Evolutionary conservation across 2,329 filamentous ascomycete species (phyloP).

Genomic region (Trichophyton simii): DNA sequence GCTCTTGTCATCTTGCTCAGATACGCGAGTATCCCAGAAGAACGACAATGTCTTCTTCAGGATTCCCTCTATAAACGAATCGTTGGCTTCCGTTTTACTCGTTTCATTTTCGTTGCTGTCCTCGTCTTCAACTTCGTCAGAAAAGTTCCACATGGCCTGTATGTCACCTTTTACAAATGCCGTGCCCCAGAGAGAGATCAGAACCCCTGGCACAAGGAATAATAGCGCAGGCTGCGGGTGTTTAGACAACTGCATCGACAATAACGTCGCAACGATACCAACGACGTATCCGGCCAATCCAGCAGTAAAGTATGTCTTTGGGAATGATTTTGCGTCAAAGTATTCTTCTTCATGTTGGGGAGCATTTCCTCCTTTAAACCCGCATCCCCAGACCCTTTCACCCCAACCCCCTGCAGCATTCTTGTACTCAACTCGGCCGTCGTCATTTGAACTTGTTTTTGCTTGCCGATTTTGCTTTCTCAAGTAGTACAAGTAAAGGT

Average conservation of each 20-base stretch:
- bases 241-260: slow-evolving; percentile 62
- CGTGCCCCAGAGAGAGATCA: slow-evolving; percentile 62
- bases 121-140: slow-evolving; percentile 47
- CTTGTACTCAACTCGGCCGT: slow-evolving; percentile 28
- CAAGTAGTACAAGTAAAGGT: slow-evolving; percentile 73
- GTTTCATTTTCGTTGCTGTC: slow-evolving; percentile 13
- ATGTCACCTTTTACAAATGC: slow-evolving; percentile 60
- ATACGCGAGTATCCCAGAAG: neutral
- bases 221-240: slow-evolving; percentile 83
- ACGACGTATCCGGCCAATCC: slow-evolving; percentile 62
- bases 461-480: slow-evolving; percentile 37
- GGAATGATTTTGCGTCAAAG: slow-evolving; percentile 43
- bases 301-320: slow-evolving; percentile 75
- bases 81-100: slow-evolving; percentile 28
- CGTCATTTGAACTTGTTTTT: neutral
- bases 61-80: neutral
- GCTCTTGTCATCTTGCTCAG: neutral
- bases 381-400: slow-evolving; percentile 63
- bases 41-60: neutral
- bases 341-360: slow-evolving; percentile 25
- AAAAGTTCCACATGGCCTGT: slow-evolving; percentile 66
- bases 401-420: slow-evolving; percentile 65
- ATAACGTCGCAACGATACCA: slow-evolving; percentile 65
- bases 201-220: slow-evolving; percentile 79
- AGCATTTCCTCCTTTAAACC: slow-evolving; percentile 14